These are phyloP conservation scores for Irpex sp. DNA, from an alignment of 1,284 basidiomycete genomes.

Conservation along the genomic window DNA sequence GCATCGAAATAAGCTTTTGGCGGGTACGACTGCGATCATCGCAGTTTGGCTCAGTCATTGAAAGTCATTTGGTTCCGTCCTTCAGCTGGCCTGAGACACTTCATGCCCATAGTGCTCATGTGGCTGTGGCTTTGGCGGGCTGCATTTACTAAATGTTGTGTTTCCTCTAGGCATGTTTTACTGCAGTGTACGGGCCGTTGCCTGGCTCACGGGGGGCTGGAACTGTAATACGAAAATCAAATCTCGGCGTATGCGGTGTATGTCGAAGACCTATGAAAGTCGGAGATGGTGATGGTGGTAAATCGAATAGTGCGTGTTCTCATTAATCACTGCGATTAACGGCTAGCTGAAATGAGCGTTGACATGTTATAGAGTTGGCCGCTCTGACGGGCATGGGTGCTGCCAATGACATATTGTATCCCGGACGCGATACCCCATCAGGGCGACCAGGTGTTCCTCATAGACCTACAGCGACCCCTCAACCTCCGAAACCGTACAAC, in stretches of 20 bases:
- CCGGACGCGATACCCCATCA: conserved; percentile 54
- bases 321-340: background rate
- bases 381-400: conserved; percentile 86
- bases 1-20: background rate
- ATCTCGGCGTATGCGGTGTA: conserved; percentile 93
- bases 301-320: conserved; percentile 75
- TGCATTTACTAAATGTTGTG: background rate
- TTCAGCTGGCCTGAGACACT: too few species aligned
- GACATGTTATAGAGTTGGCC: conserved; percentile 63
- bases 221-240: conserved; percentile 61
- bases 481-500: conserved; percentile 52
- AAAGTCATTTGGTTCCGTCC: too few species aligned
- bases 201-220: conserved; percentile 54
- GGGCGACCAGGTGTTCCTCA: conserved; percentile 10
- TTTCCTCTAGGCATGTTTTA: conserved; percentile 80
- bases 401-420: conserved; percentile 51
- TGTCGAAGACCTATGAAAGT: conserved; percentile 95
- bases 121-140: background rate
- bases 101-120: background rate
- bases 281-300: conserved; percentile 75
- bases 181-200: conserved; percentile 89
- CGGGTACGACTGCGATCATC: background rate
- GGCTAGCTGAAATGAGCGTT: background rate
- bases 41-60: too few species aligned
- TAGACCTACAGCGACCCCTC: conserved; percentile 28